phyloP scores from a whole-genome alignment of 306 rosid genomes.

The Carpinus viminea region DNA sequence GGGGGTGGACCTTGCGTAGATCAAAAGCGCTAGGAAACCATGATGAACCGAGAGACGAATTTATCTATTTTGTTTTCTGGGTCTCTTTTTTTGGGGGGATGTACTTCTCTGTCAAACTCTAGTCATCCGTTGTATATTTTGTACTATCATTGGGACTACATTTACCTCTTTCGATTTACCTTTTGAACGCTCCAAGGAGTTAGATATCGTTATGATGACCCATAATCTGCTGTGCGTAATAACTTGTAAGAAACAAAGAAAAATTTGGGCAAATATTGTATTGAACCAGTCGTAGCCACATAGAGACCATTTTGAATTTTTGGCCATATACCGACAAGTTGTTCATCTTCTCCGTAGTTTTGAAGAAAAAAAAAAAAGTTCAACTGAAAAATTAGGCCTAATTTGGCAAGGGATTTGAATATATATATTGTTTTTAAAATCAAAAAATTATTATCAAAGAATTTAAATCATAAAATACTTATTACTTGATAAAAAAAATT shows the following conservation, averaged over 20 bases:
- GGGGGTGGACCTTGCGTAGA: too few relatives aligned
- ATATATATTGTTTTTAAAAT: too few relatives aligned
- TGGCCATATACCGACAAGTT: not conserved
- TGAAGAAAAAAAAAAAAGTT: not conserved
- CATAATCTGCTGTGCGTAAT: conserved; percentile 48
- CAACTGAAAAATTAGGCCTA: too few relatives aligned
- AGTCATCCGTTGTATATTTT: conserved; percentile 12
- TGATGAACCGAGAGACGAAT: not conserved
- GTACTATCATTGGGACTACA: conserved; percentile 16
- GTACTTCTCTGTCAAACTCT: not conserved
- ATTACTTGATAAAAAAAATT: too few relatives aligned
- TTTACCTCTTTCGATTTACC: not conserved
- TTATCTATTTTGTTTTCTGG: not conserved
- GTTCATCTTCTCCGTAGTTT: not conserved
- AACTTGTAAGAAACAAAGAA: conserved; percentile 42
- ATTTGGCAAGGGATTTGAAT: too few relatives aligned
- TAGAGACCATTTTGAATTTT: not conserved
- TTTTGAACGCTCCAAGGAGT: conserved; percentile 18
- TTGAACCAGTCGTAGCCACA: not conserved
- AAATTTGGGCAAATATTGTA: not conserved
- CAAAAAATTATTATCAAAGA: too few relatives aligned
- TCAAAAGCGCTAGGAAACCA: not conserved
- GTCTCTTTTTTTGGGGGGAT: not conserved
- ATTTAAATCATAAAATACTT: too few relatives aligned
- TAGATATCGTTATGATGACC: conserved; percentile 81